phyloP scores from a whole-genome alignment of 768 basidiomycete genomes.

The Mycena capillaripes region DNA sequence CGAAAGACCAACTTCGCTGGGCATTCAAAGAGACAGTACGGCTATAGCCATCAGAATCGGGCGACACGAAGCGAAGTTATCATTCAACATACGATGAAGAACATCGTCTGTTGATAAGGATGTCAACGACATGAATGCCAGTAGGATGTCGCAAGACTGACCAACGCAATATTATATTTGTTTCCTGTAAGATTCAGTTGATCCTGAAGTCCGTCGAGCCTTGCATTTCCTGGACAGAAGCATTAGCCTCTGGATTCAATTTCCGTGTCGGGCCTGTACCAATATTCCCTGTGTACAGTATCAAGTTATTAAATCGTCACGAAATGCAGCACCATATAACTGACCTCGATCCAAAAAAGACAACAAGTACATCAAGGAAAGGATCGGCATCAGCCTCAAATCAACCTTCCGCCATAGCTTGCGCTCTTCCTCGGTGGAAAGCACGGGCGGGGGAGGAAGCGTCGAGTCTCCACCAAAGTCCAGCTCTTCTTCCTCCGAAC shows the following conservation, averaged over 20 bases:
- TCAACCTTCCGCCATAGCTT: constrained; percentile 73
- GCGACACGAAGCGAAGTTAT: background rate
- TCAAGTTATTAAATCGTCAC: background rate
- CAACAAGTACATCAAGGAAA: constrained; percentile 72
- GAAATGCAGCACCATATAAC: background rate
- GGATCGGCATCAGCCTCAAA: constrained; percentile 69
- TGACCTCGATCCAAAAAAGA: constrained; percentile 76
- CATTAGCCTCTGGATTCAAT: background rate
- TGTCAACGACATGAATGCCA: constrained; percentile 17
- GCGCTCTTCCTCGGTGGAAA: constrained; percentile 65
- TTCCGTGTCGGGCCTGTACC: constrained; percentile 49
- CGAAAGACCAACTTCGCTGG: constrained; percentile 70
- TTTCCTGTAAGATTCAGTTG: constrained; percentile 71
- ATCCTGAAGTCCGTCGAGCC: constrained; percentile 69
- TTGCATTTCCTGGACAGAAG: constrained; percentile 68
- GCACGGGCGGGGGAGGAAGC: constrained; percentile 60
- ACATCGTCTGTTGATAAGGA: constrained; percentile 67
- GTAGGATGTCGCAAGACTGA: constrained; percentile 38
- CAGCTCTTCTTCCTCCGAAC: constrained; percentile 21
- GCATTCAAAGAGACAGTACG: constrained; percentile 76
- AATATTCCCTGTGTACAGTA: constrained; percentile 62
- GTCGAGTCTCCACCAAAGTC: constrained; percentile 62
- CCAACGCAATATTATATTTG: constrained; percentile 78
- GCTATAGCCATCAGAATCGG: constrained; percentile 46
- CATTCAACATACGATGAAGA: constrained; percentile 67